A percentile compares a stretch with the other conserved stretches of the same genome.
phyloP scores from a whole-genome alignment of 352 stramenopile genomes.

The Globisporangium lucens region DNA sequence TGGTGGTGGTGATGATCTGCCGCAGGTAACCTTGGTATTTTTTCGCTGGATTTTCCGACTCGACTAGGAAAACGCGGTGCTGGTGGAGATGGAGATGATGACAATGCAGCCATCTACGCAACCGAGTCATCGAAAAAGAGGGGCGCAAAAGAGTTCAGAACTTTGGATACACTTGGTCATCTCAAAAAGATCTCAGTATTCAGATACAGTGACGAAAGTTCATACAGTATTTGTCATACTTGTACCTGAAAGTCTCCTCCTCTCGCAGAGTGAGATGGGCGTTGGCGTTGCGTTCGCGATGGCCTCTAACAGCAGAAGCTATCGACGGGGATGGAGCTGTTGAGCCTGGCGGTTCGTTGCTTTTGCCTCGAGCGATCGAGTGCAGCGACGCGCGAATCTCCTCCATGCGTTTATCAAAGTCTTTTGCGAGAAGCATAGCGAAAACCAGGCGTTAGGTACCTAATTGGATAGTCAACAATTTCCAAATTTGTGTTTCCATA shows the following conservation, averaged over 20 bases:
- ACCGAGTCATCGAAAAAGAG: not conserved
- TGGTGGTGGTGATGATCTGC: not conserved
- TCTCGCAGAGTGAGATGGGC: not conserved
- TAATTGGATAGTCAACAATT: not conserved
- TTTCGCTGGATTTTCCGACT: slow-evolving; percentile 11
- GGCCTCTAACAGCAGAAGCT: not conserved
- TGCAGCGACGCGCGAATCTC: slow-evolving; percentile 65
- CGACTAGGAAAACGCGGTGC: not conserved
- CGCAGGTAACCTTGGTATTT: not conserved
- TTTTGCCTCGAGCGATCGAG: slow-evolving; percentile 37
- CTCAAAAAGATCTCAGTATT: not conserved
- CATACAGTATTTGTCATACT: not conserved
- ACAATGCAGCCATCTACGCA: not conserved
- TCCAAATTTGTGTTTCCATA: slow-evolving; percentile 1
- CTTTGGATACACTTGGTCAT: not conserved
- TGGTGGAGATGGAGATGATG: not conserved
- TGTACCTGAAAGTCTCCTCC: not conserved
- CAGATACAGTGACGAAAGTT: not conserved
- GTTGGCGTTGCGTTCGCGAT: not conserved
- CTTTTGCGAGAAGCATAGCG: slow-evolving; percentile 18
- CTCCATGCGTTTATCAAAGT: slow-evolving; percentile 73
- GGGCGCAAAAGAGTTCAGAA: slow-evolving; percentile 3
- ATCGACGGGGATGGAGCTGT: not conserved
- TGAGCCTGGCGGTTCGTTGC: not conserved
- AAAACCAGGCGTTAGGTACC: not conserved